A percentile compares a stretch with the other conserved stretches of the same genome.
phyloP scores from a whole-genome alignment of 331 rosid genomes.

The Prunus yedoensis region DNA sequence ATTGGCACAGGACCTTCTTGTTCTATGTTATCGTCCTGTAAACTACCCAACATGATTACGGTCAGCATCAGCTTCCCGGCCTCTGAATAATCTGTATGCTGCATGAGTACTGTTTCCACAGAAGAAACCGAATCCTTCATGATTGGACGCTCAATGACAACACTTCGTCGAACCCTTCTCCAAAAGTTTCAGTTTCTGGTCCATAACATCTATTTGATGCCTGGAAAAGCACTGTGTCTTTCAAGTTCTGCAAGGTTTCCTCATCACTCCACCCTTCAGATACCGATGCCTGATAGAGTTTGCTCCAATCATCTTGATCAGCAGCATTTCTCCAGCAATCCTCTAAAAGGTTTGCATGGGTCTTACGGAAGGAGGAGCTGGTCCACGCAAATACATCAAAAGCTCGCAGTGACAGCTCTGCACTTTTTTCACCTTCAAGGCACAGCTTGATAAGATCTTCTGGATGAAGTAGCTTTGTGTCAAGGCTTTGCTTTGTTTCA shows the following conservation, averaged over 20 bases:
- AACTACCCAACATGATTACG: constrained; percentile 74
- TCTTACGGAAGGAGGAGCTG: constrained; percentile 68
- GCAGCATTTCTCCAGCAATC: constrained; percentile 92
- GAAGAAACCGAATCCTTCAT: constrained; percentile 49
- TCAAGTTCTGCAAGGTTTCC: constrained; percentile 61
- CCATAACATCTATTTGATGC: constrained; percentile 86
- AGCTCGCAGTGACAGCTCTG: constrained; percentile 57
- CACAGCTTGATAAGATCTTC: constrained; percentile 76
- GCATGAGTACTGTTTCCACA: constrained; percentile 80
- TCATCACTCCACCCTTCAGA: constrained; percentile 88
- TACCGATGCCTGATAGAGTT: constrained; percentile 47
- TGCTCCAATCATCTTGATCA: constrained; percentile 71
- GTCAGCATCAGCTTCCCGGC: constrained; percentile 94
- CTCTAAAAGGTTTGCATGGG: constrained; percentile 65
- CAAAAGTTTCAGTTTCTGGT: constrained; percentile 62
- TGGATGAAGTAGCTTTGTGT: constrained; percentile 65
- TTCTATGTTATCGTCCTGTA: constrained; percentile 38
- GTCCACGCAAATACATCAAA: constrained; percentile 90
- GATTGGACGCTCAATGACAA: constrained; percentile 48
- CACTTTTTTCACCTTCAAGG: constrained; percentile 55
- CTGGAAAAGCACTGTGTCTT: constrained; percentile 57
- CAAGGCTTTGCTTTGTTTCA: constrained; percentile 57
- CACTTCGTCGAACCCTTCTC: constrained; percentile 71
- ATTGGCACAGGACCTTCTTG: constrained; percentile 57
- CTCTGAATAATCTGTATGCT: constrained; percentile 76